Conservation (phyloP, 1,284 basidiomycete genomes). For the Psilocybe mexicana region DNA sequence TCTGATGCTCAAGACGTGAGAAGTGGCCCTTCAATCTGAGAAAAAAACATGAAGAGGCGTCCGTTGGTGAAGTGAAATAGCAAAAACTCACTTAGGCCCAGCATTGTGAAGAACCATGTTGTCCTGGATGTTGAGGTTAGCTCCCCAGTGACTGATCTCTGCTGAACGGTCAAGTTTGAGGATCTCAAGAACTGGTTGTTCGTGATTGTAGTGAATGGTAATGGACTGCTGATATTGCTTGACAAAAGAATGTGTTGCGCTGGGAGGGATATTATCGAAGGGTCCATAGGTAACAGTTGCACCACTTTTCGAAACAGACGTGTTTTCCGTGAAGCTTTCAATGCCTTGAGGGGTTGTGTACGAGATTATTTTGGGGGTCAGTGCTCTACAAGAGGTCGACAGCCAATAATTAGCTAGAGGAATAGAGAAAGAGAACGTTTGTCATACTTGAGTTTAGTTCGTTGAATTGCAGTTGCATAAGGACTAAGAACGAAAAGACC, state of each 20-base stretch:
- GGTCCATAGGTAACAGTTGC: slow-evolving; percentile 88
- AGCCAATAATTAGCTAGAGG: neutral
- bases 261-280: slow-evolving; percentile 71
- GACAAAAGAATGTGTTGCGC: slow-evolving; percentile 56
- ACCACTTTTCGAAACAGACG: slow-evolving; percentile 71
- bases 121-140: slow-evolving; percentile 92
- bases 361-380: slow-evolving; percentile 66
- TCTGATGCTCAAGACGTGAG: slow-evolving; percentile 87
- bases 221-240: slow-evolving; percentile 64
- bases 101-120: slow-evolving; percentile 83
- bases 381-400: slow-evolving; percentile 47
- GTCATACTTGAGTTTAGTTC: slow-evolving; percentile 82
- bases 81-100: slow-evolving; percentile 76
- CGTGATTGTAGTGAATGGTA: slow-evolving; percentile 79
- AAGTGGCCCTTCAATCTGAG: slow-evolving; percentile 89
- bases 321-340: slow-evolving; percentile 56
- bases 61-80: neutral
- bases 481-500: slow-evolving; percentile 81
- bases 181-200: slow-evolving; percentile 79
- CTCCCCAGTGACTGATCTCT: slow-evolving; percentile 97
- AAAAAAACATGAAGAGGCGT: slow-evolving; percentile 4
- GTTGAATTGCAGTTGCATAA: slow-evolving; percentile 79
- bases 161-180: slow-evolving; percentile 73
- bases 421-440: slow-evolving; percentile 10
- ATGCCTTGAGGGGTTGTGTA: slow-evolving; percentile 64